phyloP scores from a whole-genome alignment of 164 flowering plant genomes.

The Tetrastigma voinierianum region DNA sequence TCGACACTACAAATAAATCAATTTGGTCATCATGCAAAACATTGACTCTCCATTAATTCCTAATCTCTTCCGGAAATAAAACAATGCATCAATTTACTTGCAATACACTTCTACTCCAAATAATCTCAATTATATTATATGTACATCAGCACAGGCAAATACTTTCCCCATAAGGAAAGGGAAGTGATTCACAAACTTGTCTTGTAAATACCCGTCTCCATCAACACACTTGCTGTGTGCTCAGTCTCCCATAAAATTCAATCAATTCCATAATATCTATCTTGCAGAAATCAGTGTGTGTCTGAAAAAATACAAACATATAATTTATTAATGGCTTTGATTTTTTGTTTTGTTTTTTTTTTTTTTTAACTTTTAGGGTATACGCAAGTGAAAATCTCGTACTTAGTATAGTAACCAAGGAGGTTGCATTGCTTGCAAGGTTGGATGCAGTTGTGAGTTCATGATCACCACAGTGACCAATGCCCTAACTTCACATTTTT shows the following conservation, averaged over 20 bases:
- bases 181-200: background rate
- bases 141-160: background rate
- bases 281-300: background rate
- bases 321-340: too few relatives aligned
- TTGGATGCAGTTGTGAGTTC: conserved; percentile 15
- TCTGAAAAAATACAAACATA: too few relatives aligned
- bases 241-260: background rate
- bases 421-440: conserved; percentile 25
- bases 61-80: too few relatives aligned
- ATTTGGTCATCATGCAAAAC: background rate
- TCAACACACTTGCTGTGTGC: conserved; percentile 1
- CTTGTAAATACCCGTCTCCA: conserved; percentile 2
- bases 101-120: background rate
- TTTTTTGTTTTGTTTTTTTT: too few relatives aligned
- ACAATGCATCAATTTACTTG: background rate
- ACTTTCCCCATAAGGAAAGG: conserved; percentile 19
- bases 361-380: too few relatives aligned
- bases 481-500: conserved; percentile 1
- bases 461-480: conserved; percentile 16
- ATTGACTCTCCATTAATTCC: background rate
- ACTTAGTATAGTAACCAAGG: background rate
- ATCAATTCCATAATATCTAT: background rate
- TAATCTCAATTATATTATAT: background rate
- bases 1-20: too few relatives aligned
- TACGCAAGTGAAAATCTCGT: too few relatives aligned